These are phyloP conservation scores for Malassezia globosa DNA, from an alignment of 1,284 basidiomycete species.

Conservation along the genomic window DNA sequence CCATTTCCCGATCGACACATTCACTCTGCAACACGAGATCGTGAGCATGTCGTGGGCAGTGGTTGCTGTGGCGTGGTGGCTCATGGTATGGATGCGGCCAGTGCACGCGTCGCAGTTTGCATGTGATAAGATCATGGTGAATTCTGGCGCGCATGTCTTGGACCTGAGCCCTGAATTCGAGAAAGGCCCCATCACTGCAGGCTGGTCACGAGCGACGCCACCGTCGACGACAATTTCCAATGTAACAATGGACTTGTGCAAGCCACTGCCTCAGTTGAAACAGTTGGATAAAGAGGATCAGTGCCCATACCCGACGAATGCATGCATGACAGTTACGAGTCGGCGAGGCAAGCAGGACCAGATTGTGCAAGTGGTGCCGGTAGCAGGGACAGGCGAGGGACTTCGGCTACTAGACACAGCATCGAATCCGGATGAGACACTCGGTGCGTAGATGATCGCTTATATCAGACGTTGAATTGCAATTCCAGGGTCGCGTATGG, in stretches of 20 bases:
- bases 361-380: conserved; percentile 9
- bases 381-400: background rate
- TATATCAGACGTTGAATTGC: background rate
- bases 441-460: background rate
- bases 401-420: background rate
- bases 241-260: conserved; percentile 15
- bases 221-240: conserved; percentile 21
- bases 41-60: no score
- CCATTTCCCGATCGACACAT: no score
- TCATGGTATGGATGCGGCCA: background rate
- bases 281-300: background rate
- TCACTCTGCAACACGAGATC: no score
- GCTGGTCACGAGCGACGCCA: conserved; percentile 3
- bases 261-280: background rate
- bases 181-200: conserved; percentile 1
- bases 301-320: conserved; percentile 1
- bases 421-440: background rate
- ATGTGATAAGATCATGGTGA: background rate
- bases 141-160: background rate
- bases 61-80: background rate
- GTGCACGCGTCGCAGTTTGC: background rate
- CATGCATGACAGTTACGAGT: conserved; percentile 4
- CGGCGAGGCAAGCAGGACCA: background rate
- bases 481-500: background rate
- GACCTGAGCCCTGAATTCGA: conserved; percentile 1